Evolutionary conservation across 108 stramenopile species (phyloP).

Genomic region (Aurantiochytrium sp.): DNA sequence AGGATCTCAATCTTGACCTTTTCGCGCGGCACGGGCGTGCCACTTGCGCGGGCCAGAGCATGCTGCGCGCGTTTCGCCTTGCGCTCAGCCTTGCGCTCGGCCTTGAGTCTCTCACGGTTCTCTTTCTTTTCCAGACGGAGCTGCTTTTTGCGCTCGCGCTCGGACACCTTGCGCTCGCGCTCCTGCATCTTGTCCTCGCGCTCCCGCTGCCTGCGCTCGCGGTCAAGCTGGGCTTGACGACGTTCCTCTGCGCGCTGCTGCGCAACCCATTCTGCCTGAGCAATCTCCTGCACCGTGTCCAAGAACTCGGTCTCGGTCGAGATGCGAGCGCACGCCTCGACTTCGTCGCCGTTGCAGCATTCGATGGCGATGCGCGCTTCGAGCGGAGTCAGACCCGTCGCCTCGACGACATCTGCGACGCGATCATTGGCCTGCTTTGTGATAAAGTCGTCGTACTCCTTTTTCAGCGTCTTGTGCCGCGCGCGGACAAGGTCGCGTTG

Average conservation of each 20-base stretch:
- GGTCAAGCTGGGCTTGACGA: neutral
- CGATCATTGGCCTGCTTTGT: neutral
- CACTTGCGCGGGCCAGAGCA: neutral
- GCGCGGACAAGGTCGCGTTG: neutral
- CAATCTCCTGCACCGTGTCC: neutral
- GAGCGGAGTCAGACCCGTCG: neutral
- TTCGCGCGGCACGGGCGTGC: neutral
- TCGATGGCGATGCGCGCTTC: neutral
- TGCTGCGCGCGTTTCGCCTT: neutral
- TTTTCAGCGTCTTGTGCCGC: neutral
- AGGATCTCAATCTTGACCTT: neutral
- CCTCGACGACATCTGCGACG: neutral
- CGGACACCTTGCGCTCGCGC: neutral
- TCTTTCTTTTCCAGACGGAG: neutral
- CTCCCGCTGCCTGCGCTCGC: neutral
- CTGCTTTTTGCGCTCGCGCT: neutral
- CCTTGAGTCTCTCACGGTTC: neutral
- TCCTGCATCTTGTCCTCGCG: neutral
- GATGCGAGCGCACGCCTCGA: neutral
- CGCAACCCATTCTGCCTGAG: neutral
- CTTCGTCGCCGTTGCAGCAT: neutral
- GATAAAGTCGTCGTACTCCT: neutral
- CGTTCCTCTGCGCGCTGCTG: neutral
- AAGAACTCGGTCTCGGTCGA: neutral
- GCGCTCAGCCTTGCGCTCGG: neutral